Evolutionary conservation across 305 asterid genomes (phyloP).

Genomic region (Coffea humblotiana): DNA sequence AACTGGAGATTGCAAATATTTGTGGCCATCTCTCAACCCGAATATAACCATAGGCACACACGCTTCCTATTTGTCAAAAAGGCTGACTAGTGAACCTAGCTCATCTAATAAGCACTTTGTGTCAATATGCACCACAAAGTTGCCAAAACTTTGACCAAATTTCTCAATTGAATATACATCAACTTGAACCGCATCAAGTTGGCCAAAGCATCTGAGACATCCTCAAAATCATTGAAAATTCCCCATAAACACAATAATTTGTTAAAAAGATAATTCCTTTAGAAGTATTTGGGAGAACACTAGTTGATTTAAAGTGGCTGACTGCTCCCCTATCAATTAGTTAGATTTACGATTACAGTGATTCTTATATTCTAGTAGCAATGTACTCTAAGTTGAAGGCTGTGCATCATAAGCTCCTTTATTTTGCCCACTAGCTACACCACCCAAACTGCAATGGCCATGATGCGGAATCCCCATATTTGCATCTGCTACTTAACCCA

Average conservation of each 20-base stretch:
- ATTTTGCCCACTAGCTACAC: not conserved
- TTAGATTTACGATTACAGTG: not conserved
- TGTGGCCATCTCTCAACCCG: not conserved
- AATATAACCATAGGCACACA: too few relatives aligned
- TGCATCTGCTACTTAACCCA: too few relatives aligned
- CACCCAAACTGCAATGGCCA: not conserved
- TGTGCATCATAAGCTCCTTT: not conserved
- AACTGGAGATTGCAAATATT: not conserved
- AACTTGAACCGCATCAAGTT: not conserved
- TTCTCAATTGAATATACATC: not conserved
- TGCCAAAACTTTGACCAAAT: not conserved
- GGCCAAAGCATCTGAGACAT: not conserved
- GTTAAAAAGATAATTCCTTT: not conserved
- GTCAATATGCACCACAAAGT: too few relatives aligned
- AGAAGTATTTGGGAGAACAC: not conserved
- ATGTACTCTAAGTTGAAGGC: not conserved
- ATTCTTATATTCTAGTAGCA: not conserved
- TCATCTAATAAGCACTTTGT: too few relatives aligned
- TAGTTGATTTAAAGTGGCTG: not conserved
- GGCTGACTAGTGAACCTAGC: too few relatives aligned
- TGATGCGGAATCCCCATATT: not conserved
- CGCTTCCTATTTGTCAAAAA: too few relatives aligned
- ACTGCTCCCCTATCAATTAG: not conserved
- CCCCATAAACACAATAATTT: too few relatives aligned
- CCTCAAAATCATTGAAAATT: too few relatives aligned